A percentile compares a stretch with the other conserved stretches of the same genome.
phyloP scores from a whole-genome alignment of 768 basidiomycete genomes.

The Amanita muscaria region DNA sequence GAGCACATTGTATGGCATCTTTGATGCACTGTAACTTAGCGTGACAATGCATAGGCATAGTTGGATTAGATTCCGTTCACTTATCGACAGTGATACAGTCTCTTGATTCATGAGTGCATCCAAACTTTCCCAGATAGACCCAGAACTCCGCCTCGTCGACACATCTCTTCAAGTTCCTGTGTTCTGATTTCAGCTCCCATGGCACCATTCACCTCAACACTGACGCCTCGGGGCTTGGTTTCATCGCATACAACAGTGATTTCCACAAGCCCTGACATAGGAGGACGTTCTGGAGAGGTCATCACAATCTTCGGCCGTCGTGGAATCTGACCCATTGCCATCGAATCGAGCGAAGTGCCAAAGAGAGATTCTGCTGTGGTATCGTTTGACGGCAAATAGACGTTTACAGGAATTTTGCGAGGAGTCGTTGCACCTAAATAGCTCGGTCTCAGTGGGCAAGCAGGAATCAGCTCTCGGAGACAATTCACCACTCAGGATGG shows the following conservation, averaged over 20 bases:
- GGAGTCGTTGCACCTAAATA: conserved; percentile 42
- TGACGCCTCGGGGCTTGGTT: conserved; percentile 41
- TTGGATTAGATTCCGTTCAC: too few relatives aligned
- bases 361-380: conserved; percentile 32
- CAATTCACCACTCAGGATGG: conserved; percentile 51
- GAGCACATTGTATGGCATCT: too few relatives aligned
- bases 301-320: conserved; percentile 51
- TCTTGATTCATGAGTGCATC: conserved; percentile 22
- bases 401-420: conserved; percentile 63
- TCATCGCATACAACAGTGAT: conserved; percentile 58
- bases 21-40: too few relatives aligned
- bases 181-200: conserved; percentile 47
- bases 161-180: conserved; percentile 57
- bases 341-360: conserved; percentile 28
- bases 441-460: conserved; percentile 9
- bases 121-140: conserved; percentile 64
- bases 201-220: conserved; percentile 49
- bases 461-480: background rate
- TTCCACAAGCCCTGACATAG: conserved; percentile 57
- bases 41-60: too few relatives aligned
- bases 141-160: conserved; percentile 62
- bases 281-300: conserved; percentile 56
- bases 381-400: conserved; percentile 44
- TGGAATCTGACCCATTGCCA: conserved; percentile 25
- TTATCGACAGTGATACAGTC: too few relatives aligned